phyloP scores from a whole-genome alignment of 2,329 filamentous ascomycete species.

The Sporothrix mexicana region DNA sequence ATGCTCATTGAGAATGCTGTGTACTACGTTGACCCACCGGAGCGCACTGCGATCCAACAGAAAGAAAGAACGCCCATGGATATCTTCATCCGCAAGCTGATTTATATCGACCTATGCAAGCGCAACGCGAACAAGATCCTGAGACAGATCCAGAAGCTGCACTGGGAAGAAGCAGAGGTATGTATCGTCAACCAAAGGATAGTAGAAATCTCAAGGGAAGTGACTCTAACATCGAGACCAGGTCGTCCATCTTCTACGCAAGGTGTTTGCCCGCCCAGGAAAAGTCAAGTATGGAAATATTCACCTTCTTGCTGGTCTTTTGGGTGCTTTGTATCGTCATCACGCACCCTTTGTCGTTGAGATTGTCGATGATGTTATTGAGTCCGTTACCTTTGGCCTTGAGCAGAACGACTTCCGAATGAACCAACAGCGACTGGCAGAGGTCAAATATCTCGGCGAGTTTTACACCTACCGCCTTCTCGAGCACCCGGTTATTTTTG shows the following conservation, averaged over 20 bases:
- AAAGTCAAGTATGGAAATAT: slow-evolving; percentile 99
- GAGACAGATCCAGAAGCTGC: slow-evolving; percentile 91
- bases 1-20: slow-evolving; percentile 99
- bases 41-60: slow-evolving; percentile 91
- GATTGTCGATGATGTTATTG: slow-evolving; percentile 90
- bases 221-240: slow-evolving; percentile 21
- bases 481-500: slow-evolving; percentile 93
- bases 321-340: slow-evolving; percentile 87
- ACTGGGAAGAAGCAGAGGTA: slow-evolving; percentile 94
- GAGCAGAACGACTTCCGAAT: slow-evolving; percentile 98
- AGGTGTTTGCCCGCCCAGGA: slow-evolving; percentile 92
- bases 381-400: slow-evolving; percentile 84
- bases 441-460: slow-evolving; percentile 95
- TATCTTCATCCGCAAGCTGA: slow-evolving; percentile 86
- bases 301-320: slow-evolving; percentile 86
- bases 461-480: slow-evolving; percentile 98
- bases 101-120: slow-evolving; percentile 94
- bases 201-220: background rate
- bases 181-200: slow-evolving; percentile 27
- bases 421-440: slow-evolving; percentile 91
- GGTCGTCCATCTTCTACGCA: slow-evolving; percentile 64
- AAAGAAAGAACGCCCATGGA: slow-evolving; percentile 95
- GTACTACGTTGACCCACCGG: slow-evolving; percentile 96
- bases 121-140: slow-evolving; percentile 91
- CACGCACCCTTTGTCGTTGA: slow-evolving; percentile 88